phyloP scores from a whole-genome alignment of 768 basidiomycete genomes.

The Lyophyllum semitale region DNA sequence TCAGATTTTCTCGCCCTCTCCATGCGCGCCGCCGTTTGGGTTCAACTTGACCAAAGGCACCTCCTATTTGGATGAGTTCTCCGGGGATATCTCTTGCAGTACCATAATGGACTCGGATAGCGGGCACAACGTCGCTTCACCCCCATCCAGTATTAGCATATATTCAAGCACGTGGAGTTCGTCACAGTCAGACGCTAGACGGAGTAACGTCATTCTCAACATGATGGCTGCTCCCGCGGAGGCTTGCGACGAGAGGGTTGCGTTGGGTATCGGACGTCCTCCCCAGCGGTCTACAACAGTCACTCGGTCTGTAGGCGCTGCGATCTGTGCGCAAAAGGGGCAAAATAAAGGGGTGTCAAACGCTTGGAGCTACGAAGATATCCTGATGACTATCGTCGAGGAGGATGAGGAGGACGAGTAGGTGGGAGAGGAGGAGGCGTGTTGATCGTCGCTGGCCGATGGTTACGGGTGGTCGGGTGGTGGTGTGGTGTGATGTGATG shows the following conservation, averaged over 20 bases:
- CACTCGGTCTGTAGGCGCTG: slow-evolving; percentile 4
- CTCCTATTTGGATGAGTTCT: slow-evolving; percentile 8
- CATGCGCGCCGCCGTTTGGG: background rate
- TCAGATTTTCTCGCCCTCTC: background rate
- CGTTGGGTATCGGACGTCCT: background rate
- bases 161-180: background rate
- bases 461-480: background rate
- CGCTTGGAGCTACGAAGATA: background rate
- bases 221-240: background rate
- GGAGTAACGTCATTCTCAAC: background rate
- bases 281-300: slow-evolving; percentile 6
- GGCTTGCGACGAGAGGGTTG: background rate
- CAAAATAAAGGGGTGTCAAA: background rate
- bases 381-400: background rate
- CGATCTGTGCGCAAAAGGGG: slow-evolving; percentile 1
- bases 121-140: background rate
- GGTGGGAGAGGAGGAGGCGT: background rate
- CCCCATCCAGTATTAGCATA: background rate
- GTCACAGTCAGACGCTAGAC: background rate
- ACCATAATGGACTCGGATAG: slow-evolving; percentile 4
- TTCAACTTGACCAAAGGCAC: slow-evolving; percentile 2
- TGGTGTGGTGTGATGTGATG: background rate
- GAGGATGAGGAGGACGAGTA: slow-evolving; percentile 7
- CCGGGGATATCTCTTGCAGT: slow-evolving; percentile 8
- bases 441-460: background rate